Conservation (phyloP, 306 rosid species). For the Malus asiatica region DNA sequence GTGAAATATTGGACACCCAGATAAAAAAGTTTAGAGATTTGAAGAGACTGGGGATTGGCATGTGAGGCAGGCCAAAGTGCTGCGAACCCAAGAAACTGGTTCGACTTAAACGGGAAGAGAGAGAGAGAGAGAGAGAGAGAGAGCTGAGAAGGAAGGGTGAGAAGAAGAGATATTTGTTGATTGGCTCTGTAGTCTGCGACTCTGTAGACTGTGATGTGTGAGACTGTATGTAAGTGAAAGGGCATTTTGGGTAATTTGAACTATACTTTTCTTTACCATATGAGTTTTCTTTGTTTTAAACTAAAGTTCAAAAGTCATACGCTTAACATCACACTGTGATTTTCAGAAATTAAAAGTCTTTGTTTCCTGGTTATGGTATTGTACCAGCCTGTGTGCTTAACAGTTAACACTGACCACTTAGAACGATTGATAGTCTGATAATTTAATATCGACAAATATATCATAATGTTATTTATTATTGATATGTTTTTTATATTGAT, state of each 20-base stretch:
- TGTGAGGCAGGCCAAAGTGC: constrained; percentile 8
- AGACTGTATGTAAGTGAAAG: constrained; percentile 7
- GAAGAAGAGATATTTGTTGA: constrained; percentile 49
- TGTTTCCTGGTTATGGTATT: neutral
- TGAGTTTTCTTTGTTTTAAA: neutral
- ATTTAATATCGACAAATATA: neutral
- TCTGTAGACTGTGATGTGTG: constrained; percentile 19
- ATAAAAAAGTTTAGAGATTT: constrained; percentile 39
- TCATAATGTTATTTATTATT: no score
- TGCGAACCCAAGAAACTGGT: constrained; percentile 17
- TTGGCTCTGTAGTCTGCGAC: constrained; percentile 47
- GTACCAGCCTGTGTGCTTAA: constrained; percentile 1
- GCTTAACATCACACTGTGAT: neutral
- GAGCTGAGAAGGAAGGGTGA: constrained; percentile 17
- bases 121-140: neutral
- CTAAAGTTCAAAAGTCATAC: neutral
- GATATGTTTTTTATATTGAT: no score
- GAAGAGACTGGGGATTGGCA: constrained; percentile 18
- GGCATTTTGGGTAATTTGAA: constrained; percentile 20
- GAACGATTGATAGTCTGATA: neutral
- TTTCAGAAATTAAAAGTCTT: neutral
- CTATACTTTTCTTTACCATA: neutral
- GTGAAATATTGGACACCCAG: constrained; percentile 29
- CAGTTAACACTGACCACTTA: neutral
- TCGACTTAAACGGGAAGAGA: constrained; percentile 33